Percentiles rank a stretch among this genome's conserved stretches.
Evolutionary conservation across 768 basidiomycete genomes (phyloP).

Genomic region (Xerocomus potaroensis): DNA sequence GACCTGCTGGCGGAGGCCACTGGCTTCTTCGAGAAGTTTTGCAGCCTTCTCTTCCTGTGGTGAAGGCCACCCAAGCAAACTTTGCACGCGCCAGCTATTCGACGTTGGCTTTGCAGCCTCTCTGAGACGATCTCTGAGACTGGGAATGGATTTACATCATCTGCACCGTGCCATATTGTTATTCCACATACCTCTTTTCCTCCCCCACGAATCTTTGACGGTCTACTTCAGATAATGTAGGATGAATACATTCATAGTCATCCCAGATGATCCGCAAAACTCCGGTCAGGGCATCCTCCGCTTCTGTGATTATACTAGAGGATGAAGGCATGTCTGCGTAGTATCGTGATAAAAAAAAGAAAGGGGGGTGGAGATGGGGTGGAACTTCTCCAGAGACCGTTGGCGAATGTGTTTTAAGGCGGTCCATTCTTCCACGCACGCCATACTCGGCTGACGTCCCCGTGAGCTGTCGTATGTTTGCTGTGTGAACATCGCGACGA

Average conservation of each 20-base stretch:
- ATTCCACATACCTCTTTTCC: conserved; percentile 2
- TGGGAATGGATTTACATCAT: neutral
- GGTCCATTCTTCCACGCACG: conserved; percentile 11
- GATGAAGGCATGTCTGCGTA: conserved; percentile 11
- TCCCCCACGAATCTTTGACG: neutral
- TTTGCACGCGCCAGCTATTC: neutral
- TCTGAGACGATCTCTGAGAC: conserved; percentile 7
- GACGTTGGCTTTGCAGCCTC: neutral
- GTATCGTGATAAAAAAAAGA: neutral
- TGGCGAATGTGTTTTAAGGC: too few species aligned
- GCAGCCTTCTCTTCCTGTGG: neutral
- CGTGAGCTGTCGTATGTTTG: neutral
- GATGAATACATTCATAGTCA: neutral
- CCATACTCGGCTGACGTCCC: neutral
- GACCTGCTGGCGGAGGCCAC: conserved; percentile 3
- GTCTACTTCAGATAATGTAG: conserved; percentile 7
- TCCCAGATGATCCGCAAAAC: neutral
- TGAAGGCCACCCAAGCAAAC: conserved; percentile 8
- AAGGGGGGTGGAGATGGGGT: too few species aligned
- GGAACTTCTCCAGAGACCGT: too few species aligned
- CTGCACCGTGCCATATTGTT: neutral
- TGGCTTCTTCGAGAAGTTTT: conserved; percentile 2
- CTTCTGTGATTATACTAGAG: neutral
- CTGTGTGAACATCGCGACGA: conserved; percentile 10
- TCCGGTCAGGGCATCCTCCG: neutral